phyloP scores from a whole-genome alignment of 257 asterid genomes.

The Fraxinus anomala region DNA sequence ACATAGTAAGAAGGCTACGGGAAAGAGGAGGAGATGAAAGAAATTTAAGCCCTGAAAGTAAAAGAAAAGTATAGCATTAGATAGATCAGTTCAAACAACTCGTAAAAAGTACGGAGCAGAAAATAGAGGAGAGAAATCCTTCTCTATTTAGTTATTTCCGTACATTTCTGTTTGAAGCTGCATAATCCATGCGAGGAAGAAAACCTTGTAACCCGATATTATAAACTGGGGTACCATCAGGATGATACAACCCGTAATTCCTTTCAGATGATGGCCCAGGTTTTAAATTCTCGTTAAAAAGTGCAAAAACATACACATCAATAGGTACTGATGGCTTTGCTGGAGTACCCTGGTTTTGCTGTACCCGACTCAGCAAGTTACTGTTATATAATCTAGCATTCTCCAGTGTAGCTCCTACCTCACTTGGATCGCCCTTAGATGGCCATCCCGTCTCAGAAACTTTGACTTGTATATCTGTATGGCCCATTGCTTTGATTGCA shows the following conservation, averaged over 20 bases:
- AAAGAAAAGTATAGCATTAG: background rate
- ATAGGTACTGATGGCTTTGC: conserved; percentile 63
- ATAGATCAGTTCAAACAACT: background rate
- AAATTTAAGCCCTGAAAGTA: conserved; percentile 40
- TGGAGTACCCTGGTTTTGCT: conserved; percentile 73
- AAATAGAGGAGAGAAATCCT: background rate
- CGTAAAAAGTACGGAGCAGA: background rate
- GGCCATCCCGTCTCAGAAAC: conserved; percentile 99
- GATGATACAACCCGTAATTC: conserved; percentile 81
- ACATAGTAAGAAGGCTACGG: conserved; percentile 32
- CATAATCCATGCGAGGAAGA: conserved; percentile 67
- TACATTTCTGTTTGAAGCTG: conserved; percentile 57
- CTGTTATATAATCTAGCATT: conserved; percentile 72
- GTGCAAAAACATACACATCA: conserved; percentile 80
- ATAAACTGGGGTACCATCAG: conserved; percentile 81
- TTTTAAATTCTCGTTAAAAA: conserved; percentile 81
- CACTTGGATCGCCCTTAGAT: conserved; percentile 69
- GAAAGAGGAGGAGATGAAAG: conserved; percentile 28
- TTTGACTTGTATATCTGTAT: conserved; percentile 47
- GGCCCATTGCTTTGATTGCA: conserved; percentile 67
- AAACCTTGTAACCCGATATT: conserved; percentile 61
- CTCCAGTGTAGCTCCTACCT: conserved; percentile 76
- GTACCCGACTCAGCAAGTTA: conserved; percentile 56
- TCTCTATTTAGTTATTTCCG: conserved; percentile 21
- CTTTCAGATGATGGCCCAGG: conserved; percentile 90